Evolutionary conservation across 495 filamentous ascomycete genomes (phyloP).

Genomic region (Trichocladium antarcticum): DNA sequence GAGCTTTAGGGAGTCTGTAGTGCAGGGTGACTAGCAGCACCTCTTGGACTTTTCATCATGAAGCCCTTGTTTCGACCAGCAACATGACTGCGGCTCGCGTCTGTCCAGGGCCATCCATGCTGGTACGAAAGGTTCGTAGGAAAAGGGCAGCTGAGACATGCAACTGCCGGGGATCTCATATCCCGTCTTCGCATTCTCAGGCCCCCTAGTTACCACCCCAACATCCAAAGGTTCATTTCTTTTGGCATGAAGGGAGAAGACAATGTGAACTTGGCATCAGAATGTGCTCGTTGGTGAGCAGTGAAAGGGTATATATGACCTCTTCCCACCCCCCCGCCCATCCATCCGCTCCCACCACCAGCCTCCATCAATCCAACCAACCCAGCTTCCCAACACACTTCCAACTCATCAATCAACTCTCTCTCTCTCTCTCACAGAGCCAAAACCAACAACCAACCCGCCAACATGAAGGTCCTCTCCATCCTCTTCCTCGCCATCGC

Average conservation of each 20-base stretch:
- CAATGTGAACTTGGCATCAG: not conserved
- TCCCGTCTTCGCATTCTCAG: not conserved
- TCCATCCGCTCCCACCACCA: not conserved
- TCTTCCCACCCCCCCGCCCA: not conserved
- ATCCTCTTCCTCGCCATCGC: constrained; percentile 15
- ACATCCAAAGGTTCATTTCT: not conserved
- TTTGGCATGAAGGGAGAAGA: not conserved
- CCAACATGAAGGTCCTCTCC: constrained; percentile 20
- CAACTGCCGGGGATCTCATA: not conserved
- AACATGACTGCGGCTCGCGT: too few relatives aligned
- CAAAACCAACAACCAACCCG: not conserved
- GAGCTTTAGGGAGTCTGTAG: too few relatives aligned
- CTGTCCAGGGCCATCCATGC: too few relatives aligned
- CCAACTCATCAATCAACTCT: not conserved
- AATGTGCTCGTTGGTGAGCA: too few relatives aligned
- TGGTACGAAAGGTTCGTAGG: too few relatives aligned
- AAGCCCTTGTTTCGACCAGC: too few relatives aligned
- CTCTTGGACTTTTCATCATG: too few relatives aligned
- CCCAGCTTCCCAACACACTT: not conserved
- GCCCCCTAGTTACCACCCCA: not conserved
- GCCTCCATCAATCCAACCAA: not conserved
- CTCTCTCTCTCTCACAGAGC: too few relatives aligned
- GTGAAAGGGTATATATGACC: not conserved
- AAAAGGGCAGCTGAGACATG: constrained; percentile 1
- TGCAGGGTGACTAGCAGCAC: too few relatives aligned